A percentile compares a stretch with the other conserved stretches of the same genome.
Evolutionary conservation across 2,329 filamentous ascomycete genomes (phyloP).

Genomic region (Epichloe hybrida): DNA sequence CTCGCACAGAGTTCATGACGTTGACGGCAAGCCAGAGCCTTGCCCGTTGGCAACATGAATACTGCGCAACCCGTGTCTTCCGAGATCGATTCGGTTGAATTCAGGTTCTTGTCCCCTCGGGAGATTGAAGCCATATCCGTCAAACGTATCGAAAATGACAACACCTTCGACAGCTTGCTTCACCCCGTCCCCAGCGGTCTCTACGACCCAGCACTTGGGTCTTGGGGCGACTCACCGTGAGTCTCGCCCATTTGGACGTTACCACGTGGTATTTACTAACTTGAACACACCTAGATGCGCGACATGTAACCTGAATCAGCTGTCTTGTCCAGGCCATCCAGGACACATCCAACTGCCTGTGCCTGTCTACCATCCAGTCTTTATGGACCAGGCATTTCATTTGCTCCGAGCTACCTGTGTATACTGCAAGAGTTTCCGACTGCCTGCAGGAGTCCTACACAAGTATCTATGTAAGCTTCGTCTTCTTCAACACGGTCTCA

Average conservation of each 20-base stretch:
- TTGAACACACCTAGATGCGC: conserved; percentile 49
- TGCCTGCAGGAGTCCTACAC: conserved; percentile 64
- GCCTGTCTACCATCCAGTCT: conserved; percentile 90
- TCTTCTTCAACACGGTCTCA: conserved; percentile 70
- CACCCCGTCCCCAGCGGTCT: conserved; percentile 84
- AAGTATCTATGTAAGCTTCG: conserved; percentile 73
- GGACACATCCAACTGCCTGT: conserved; percentile 92
- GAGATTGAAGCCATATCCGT: conserved; percentile 87
- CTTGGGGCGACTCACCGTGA: conserved; percentile 74
- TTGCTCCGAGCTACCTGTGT: conserved; percentile 77
- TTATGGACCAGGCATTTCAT: conserved; percentile 81
- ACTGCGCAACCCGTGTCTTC: conserved; percentile 73
- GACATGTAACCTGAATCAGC: conserved; percentile 76
- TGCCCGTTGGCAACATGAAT: conserved; percentile 36
- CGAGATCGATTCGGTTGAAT: conserved; percentile 75
- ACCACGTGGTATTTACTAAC: conserved; percentile 3
- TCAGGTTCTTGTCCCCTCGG: conserved; percentile 65
- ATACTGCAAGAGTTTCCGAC: conserved; percentile 78
- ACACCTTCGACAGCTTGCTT: conserved; percentile 83
- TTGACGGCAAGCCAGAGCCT: background rate
- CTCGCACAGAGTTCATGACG: background rate
- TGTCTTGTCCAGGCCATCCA: conserved; percentile 78
- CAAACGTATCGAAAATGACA: conserved; percentile 83
- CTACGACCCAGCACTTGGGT: conserved; percentile 83
- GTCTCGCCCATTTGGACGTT: conserved; percentile 7